Conservation (phyloP, 371 early-diverging fungal species). For the Basidiobolus meristosporus region DNA sequence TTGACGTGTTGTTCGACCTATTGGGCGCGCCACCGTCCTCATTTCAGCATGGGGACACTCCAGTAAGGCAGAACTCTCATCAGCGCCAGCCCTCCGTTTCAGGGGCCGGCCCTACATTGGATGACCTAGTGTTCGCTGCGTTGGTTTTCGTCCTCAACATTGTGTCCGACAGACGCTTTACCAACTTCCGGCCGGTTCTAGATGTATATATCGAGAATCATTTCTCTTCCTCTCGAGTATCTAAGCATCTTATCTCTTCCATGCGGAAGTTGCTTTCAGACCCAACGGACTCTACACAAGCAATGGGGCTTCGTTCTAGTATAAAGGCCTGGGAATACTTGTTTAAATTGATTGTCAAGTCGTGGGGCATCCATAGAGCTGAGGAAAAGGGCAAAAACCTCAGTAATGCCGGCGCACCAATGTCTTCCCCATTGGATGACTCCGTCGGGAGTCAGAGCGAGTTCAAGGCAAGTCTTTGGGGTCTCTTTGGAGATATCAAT, state of each 20-base stretch:
- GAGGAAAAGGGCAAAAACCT: constrained; percentile 9
- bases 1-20: constrained; percentile 44
- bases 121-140: constrained; percentile 24
- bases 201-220: constrained; percentile 38
- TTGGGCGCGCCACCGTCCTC: constrained; percentile 7
- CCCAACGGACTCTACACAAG: constrained; percentile 17
- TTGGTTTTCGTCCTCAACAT: constrained; percentile 34
- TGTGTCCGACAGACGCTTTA: constrained; percentile 41
- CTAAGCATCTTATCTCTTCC: constrained; percentile 16
- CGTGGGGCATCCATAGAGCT: constrained; percentile 14
- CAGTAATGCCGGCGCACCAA: background rate
- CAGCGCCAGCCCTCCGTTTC: too few relatives aligned
- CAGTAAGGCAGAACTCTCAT: constrained; percentile 3
- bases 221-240: constrained; percentile 15
- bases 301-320: constrained; percentile 27
- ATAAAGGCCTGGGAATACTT: constrained; percentile 50
- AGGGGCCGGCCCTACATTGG: constrained; percentile 3
- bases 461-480: constrained; percentile 16
- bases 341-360: constrained; percentile 31
- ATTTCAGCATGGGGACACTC: constrained; percentile 6
- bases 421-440: too few relatives aligned
- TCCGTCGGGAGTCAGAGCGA: constrained; percentile 1
- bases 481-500: constrained; percentile 16
- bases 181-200: constrained; percentile 33
- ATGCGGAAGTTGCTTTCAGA: constrained; percentile 19